These are phyloP conservation scores for Carex pumila DNA, from an alignment of 176 grass and related monocot species.

Conservation along the genomic window DNA sequence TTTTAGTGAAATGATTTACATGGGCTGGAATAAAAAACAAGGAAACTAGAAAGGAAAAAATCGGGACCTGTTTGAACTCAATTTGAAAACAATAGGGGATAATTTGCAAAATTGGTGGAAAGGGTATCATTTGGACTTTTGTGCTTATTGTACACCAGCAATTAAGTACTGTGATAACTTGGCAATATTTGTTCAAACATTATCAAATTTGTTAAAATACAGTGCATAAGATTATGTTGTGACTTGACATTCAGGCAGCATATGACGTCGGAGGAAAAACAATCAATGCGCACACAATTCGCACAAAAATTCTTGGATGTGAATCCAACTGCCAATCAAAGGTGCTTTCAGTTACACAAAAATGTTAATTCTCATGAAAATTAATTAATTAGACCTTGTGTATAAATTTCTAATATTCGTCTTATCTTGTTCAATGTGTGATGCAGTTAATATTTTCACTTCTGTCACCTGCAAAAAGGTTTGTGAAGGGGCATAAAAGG, in stretches of 20 bases:
- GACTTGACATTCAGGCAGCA: conserved; percentile 51
- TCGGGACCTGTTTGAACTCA: background rate
- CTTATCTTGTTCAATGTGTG: background rate
- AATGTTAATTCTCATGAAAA: background rate
- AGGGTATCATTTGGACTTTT: background rate
- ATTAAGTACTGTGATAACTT: background rate
- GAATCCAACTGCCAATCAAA: conserved; percentile 61
- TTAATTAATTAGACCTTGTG: background rate
- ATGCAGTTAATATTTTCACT: conserved; percentile 43
- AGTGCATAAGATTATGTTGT: background rate
- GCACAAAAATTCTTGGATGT: conserved; percentile 83
- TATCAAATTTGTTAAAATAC: background rate
- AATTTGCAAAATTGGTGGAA: background rate
- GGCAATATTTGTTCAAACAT: background rate
- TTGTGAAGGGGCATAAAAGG: conserved; percentile 34
- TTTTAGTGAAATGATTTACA: background rate
- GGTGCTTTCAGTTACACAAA: conserved; percentile 27
- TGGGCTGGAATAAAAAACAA: background rate
- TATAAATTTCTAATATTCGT: conserved; percentile 7
- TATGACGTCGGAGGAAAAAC: conserved; percentile 84
- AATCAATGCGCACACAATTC: conserved; percentile 67
- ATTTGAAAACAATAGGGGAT: background rate
- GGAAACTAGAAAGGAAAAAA: background rate
- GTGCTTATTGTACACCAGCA: background rate
- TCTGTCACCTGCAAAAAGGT: conserved; percentile 41